Evolutionary conservation across 768 basidiomycete species (phyloP), one percentile per base, ranked within the genome.

Genomic region (Floccularia luteovirens): DNA sequence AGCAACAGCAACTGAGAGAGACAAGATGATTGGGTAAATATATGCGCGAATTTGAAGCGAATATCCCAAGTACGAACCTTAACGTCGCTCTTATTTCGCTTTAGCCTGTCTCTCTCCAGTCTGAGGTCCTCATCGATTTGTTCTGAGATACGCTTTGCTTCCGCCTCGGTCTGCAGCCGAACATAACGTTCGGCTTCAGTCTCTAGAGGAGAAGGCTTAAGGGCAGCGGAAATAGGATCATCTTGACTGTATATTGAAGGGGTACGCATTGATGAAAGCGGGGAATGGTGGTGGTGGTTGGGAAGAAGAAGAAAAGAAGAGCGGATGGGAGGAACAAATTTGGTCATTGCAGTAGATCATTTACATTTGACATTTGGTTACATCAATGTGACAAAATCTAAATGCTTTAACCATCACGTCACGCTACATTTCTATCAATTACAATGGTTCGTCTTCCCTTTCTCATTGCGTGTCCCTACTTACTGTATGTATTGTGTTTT

Each of bases 61-160:
- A n/a, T 25, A 10, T 11, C 23, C 22, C 5, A 35, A 33, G 16
- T 10, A 33, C 52, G 20, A 13, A 59, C 87, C 69, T 84, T 83
- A 45, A 90, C 85, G 57, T 88, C 85, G 49, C 77, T 71, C 58
- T 75, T 86, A 36, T 66, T 73, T 54, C 70, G 76, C 58, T 73
- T 79, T 42, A 77, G 50, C 37, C 67, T 70, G 55, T 83, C 82
- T 42, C 77, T 72, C 52, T 90, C 88, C 43, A 66, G 62, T 48
- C 77, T 75, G 39, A 90, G 68, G 49, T 86, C 75, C 53, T 88
- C 86, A 60, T 90, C 88, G 51, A 90, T 90, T 57, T 73, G 72
- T 45, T 90, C 87, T 35, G 83, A 88, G 44, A 82, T 64, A 35
- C 77, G 74, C 56, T 79, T 82, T 2, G 87, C 85, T 45, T 88